phyloP scores from a whole-genome alignment of 768 basidiomycete genomes.

The Lentinula lateritia region DNA sequence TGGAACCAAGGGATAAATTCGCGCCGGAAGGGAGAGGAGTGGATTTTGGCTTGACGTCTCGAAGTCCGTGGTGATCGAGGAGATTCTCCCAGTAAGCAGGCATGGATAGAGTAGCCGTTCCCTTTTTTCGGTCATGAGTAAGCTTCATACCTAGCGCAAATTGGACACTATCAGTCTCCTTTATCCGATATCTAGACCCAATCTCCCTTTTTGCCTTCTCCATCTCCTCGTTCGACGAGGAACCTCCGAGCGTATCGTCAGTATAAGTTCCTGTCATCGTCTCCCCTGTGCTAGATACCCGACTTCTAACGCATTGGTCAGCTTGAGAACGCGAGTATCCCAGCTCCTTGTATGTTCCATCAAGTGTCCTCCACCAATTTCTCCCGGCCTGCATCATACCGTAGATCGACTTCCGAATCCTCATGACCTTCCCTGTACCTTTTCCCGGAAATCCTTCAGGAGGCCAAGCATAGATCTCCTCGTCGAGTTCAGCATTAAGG shows the following conservation, averaged over 20 bases:
- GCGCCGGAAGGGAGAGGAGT: conserved; percentile 10
- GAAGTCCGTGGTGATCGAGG: conserved; percentile 6
- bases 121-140: background rate
- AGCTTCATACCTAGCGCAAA: conserved; percentile 8
- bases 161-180: conserved; percentile 3
- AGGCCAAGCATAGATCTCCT: background rate
- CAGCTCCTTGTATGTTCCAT: background rate
- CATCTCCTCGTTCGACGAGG: conserved; percentile 3
- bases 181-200: background rate
- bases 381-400: background rate
- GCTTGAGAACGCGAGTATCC: background rate
- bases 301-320: background rate
- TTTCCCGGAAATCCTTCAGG: no score
- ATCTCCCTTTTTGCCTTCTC: background rate
- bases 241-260: conserved; percentile 5
- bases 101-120: conserved; percentile 6
- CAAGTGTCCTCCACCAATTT: conserved; percentile 2
- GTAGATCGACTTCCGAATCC: background rate
- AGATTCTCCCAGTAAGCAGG: conserved; percentile 8
- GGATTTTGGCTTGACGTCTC: background rate
- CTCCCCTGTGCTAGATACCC: background rate
- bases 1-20: background rate
- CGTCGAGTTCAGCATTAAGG: background rate
- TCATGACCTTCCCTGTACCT: background rate
- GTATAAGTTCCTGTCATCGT: conserved; percentile 4